Percentiles rank a stretch among this genome's conserved stretches.
Conservation (phyloP, 2,329 filamentous ascomycete species). For the Penicillium sp. region DNA sequence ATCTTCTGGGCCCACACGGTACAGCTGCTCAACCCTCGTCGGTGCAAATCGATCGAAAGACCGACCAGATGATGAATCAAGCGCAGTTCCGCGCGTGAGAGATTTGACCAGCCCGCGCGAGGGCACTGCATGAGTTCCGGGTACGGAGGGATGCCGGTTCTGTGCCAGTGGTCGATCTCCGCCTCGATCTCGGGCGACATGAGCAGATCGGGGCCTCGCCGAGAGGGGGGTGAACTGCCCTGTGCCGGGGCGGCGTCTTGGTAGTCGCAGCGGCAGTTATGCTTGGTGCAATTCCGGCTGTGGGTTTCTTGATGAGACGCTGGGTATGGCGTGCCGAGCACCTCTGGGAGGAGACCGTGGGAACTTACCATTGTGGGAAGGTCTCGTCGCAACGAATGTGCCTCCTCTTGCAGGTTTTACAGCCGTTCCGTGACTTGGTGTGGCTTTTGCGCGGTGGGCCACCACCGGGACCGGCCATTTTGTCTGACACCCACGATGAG, state of each 20-base stretch:
- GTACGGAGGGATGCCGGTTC: constrained; percentile 81
- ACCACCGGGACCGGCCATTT: constrained; percentile 89
- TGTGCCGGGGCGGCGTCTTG: constrained; percentile 73
- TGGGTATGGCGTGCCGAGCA: background rate
- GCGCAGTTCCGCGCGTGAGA: constrained; percentile 74
- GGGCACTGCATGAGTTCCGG: constrained; percentile 75
- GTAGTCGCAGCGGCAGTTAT: constrained; percentile 97
- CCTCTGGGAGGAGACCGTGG: background rate
- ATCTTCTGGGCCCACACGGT: constrained; percentile 92
- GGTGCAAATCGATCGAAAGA: constrained; percentile 77
- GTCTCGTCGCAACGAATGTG: constrained; percentile 98
- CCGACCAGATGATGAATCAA: constrained; percentile 88
- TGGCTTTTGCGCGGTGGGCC: constrained; percentile 89
- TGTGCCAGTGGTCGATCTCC: constrained; percentile 77
- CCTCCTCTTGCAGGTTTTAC: constrained; percentile 94
- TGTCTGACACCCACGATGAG: constrained; percentile 7
- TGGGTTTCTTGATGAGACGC: constrained; percentile 14
- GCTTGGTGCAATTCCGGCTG: constrained; percentile 97
- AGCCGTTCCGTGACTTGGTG: constrained; percentile 98
- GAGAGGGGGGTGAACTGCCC: constrained; percentile 52
- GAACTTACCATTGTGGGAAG: constrained; percentile 86
- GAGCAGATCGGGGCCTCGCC: constrained; percentile 63
- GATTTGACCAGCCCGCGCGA: constrained; percentile 67
- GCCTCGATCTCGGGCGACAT: constrained; percentile 84
- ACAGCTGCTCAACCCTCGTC: constrained; percentile 74